Base-by-base conservation (phyloP, 2,329 filamentous ascomycete species). In the Hansfordia pulvinata region DNA sequence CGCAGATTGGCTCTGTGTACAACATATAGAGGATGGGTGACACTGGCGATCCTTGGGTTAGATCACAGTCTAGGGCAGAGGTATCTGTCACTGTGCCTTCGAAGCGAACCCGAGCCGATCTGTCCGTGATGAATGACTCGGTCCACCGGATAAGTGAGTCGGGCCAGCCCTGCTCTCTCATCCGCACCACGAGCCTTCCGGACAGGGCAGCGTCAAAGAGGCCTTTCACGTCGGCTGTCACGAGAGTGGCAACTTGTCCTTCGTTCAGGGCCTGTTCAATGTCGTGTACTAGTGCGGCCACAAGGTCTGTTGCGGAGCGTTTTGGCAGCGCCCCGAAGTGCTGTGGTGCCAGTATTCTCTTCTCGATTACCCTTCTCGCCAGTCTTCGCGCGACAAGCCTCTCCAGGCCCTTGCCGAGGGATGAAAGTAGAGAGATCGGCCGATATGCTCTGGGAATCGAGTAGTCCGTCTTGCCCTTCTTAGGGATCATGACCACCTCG, bases 341-440 rank as follows among this genome's bases (percentile, higher is more conserved):
- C 19, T 30, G 8, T 17, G 21, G 25, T 17, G 24, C 25, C 14
- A 30, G 12, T n/a, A n/a, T n/a, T n/a, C n/a, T n/a, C n/a, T n/a
- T n/a, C n/a, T n/a, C n/a, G n/a, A n/a, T n/a, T n/a, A n/a, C n/a
- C n/a, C n/a, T n/a, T n/a, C n/a, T n/a, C n/a, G n/a, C n/a, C 7
- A 30, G 14, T 11, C 28, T 19, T 10, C 19, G 3, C 9, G 23
- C 28, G 17, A 34, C 24, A 3, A 34, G 21, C 12, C 34, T 18
- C 19, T 36, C 23, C 10, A 35, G 28, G 3, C 27, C 30, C 25
- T 36, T 32, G 10, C 30, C 19, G 7, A 36, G 17, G 19, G 23
- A 36, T 7, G 23, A 35, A 8, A 36, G 26, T 12, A 36, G 30
- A 9, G 32, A 18, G 20, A 36, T 36, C 11, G 25, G 32, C 12